These are phyloP conservation scores for Chalciporus piperatus DNA, from an alignment of 768 basidiomycete genomes.

Conservation along the genomic window DNA sequence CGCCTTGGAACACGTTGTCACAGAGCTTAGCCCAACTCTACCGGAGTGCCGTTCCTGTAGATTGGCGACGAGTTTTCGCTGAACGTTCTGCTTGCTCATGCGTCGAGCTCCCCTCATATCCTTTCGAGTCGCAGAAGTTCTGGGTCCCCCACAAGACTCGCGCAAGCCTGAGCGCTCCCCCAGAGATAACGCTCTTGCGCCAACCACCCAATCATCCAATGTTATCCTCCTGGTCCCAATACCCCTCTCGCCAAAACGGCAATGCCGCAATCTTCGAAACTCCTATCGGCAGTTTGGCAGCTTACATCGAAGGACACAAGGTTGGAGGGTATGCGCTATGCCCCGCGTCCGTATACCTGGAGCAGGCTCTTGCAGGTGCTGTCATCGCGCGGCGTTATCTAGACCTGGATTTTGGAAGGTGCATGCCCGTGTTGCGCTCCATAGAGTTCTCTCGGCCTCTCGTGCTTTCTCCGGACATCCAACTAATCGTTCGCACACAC, in stretches of 20 bases:
- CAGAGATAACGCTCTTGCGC: conserved; percentile 2
- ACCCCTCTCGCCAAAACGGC: conserved; percentile 34
- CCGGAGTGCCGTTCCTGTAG: conserved; percentile 35
- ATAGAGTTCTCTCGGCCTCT: conserved; percentile 55
- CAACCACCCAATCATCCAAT: conserved; percentile 32
- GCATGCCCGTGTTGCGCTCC: conserved; percentile 37
- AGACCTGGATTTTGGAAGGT: conserved; percentile 31
- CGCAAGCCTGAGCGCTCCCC: neutral
- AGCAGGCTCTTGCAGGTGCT: conserved; percentile 50
- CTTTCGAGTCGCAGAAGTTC: conserved; percentile 53
- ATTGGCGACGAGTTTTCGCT: conserved; percentile 55
- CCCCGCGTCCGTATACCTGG: conserved; percentile 65
- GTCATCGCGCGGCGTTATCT: conserved; percentile 35
- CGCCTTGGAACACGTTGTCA: conserved; percentile 45
- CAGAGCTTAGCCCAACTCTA: conserved; percentile 50
- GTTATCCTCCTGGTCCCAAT: conserved; percentile 41
- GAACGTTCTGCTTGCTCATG: conserved; percentile 42
- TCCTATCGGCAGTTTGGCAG: conserved; percentile 41
- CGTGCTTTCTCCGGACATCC: conserved; percentile 38
- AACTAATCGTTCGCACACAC: conserved; percentile 36
- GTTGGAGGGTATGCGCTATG: conserved; percentile 57
- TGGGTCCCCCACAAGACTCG: conserved; percentile 51
- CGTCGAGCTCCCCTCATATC: conserved; percentile 61
- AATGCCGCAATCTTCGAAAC: conserved; percentile 53
- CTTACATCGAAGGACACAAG: conserved; percentile 53